These are phyloP conservation scores for Pichia sp. DNA, from an alignment of 1,139 yeast species.

Conservation along the genomic window DNA sequence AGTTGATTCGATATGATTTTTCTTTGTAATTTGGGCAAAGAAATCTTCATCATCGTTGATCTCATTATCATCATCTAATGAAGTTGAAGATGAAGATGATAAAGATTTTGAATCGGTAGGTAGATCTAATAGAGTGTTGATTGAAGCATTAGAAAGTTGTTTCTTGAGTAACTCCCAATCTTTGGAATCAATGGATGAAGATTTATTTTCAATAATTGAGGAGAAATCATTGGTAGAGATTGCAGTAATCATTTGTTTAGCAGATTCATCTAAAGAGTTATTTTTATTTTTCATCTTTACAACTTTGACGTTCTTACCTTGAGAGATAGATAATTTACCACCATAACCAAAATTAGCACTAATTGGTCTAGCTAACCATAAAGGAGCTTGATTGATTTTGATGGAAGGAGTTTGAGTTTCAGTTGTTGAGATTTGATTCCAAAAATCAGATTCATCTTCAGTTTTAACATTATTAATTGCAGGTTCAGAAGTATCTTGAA, in stretches of 20 bases:
- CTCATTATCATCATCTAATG: neutral
- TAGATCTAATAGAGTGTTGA: conserved; percentile 8
- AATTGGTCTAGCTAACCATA: conserved; percentile 75
- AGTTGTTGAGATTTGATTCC: conserved; percentile 70
- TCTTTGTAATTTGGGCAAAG: conserved; percentile 37
- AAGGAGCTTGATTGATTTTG: conserved; percentile 71
- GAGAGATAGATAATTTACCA: conserved; percentile 67
- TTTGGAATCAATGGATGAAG: conserved; percentile 34
- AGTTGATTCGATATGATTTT: conserved; percentile 12
- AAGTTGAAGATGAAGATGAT: neutral
- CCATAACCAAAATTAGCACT: conserved; percentile 90
- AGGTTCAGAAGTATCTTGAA: conserved; percentile 74
- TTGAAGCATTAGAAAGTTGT: conserved; percentile 31
- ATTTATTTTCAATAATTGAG: conserved; percentile 41
- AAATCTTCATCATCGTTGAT: conserved; percentile 35
- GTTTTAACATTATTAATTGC: conserved; percentile 34
- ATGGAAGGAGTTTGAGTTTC: conserved; percentile 72
- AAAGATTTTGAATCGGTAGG: neutral
- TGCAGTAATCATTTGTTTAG: conserved; percentile 49
- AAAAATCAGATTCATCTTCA: conserved; percentile 67
- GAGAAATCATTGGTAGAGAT: conserved; percentile 48
- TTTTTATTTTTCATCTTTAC: conserved; percentile 36
- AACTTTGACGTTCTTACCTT: conserved; percentile 25
- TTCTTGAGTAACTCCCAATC: conserved; percentile 76
- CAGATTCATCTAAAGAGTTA: conserved; percentile 34